Evolutionary conservation across 176 grass and related monocot genomes (phyloP), one percentile per base, ranked within the genome.

Genomic region (Avena sativa): DNA sequence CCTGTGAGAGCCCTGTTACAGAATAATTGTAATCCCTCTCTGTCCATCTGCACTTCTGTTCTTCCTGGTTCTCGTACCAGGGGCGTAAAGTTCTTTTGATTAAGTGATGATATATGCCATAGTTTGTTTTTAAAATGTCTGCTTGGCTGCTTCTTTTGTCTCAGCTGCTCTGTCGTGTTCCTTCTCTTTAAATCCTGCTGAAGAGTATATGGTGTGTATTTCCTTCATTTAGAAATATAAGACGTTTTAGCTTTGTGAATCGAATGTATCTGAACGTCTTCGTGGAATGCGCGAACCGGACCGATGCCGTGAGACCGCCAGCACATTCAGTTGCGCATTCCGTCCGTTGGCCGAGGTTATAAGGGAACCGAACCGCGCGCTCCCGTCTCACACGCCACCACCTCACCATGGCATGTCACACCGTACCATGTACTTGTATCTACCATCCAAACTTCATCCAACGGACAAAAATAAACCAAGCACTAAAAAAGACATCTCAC

Each of bases 1-100:
- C 44, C 17, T 68, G 70, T 60, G 82, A 55, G 12, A 76, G 26
- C 50, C 63, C 71, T 62, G 25, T 77, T 85, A 85, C 82, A 91
- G 32, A 91, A 91, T 91, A 91, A 91, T 71, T 86, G 90, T 82
- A 78, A 79, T 78, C 21, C 16, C 11, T 44, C 81, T 71, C 19
- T 83, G 90, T 53, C 62, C 90, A 50, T 82, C 71, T 78, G 32
- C 85, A 88, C 86, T 91, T 26, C 23, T 85, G 52, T 82, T 78
- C 61, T 83, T 81, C 81, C 81, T 88, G 62, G 17, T 61, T 2
- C 8, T 7, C 9, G 82, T 60, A 34, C 90, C 86, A 86, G 61
- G 43, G 71, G 64, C 62, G 70, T 85, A 55, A 78, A 85, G 76
- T 82, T 85, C 32, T 38, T 59, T 82, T 78, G 86, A 23, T 71